These are phyloP conservation scores for Penicillium sp. DNA, from an alignment of 2,329 filamentous ascomycete species.

Conservation along the genomic window DNA sequence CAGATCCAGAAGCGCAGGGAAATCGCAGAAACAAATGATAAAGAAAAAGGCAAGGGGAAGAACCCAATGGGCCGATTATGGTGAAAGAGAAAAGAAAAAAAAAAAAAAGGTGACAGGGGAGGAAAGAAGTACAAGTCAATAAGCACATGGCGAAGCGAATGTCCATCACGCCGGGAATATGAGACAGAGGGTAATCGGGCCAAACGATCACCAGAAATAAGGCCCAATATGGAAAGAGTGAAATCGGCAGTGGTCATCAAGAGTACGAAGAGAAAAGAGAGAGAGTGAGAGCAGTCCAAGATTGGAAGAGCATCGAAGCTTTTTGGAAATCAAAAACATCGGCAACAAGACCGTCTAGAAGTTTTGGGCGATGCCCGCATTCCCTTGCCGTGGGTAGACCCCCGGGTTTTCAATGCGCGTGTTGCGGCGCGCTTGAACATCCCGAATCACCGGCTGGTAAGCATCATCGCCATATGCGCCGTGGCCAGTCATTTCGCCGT, in stretches of 20 bases:
- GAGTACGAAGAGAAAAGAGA: background rate
- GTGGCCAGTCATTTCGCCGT: slow-evolving; percentile 44
- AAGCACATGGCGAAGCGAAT: slow-evolving; percentile 27
- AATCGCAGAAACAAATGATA: background rate
- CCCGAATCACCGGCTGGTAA: slow-evolving; percentile 80
- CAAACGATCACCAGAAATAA: slow-evolving; percentile 5
- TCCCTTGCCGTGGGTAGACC: slow-evolving; percentile 84
- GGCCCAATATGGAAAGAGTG: slow-evolving; percentile 17
- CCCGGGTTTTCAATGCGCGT: slow-evolving; percentile 90
- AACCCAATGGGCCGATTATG: slow-evolving; percentile 9
- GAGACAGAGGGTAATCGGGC: slow-evolving; percentile 9
- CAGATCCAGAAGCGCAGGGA: slow-evolving; percentile 4
- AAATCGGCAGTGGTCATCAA: slow-evolving; percentile 17
- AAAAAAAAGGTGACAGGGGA: background rate
- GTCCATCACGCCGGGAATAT: slow-evolving; percentile 24
- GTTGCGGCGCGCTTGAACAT: slow-evolving; percentile 88
- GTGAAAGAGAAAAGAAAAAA: background rate
- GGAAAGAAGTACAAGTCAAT: slow-evolving; percentile 18
- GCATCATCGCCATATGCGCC: slow-evolving; percentile 56
- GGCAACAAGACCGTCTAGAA: slow-evolving; percentile 57
- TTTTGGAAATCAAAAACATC: slow-evolving; percentile 7
- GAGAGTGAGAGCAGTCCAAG: background rate
- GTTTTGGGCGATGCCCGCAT: slow-evolving; percentile 93
- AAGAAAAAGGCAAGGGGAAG: background rate
- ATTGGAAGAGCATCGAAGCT: slow-evolving; percentile 14